Evolutionary conservation across 129 eudicot species (phyloP), one percentile per base, ranked within the genome.

Genomic region (Flaveria bidentis): DNA sequence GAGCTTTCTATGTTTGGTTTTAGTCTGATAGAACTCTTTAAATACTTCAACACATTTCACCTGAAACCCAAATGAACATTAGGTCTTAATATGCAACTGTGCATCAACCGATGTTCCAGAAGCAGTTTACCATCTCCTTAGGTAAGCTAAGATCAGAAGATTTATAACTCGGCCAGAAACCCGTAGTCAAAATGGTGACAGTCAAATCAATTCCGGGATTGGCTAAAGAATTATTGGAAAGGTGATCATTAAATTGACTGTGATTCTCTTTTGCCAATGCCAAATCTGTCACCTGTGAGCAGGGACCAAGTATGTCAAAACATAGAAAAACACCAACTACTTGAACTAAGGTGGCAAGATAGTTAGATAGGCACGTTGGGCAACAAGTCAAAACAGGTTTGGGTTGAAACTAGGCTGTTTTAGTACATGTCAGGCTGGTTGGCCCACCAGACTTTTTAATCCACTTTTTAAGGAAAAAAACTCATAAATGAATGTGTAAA

Each of bases 121-220:
- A 80, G 67, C 57, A 58, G 22, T 79, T 45, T 82, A 93, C 97
- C 97, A 93, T 93, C 78, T 93, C 98, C 62, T 33, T 81, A 28
- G 98, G 92, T 44, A 93, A 91, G 74, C 75, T 82, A 58, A 93
- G 89, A 84, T 93, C 93, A 55, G 86, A 90, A 11, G 96, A 85
- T 67, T 86, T 88, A 64, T 88, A 90, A 79, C 88, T 92, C 2
- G 98, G 98, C 98, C 98, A 92, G 75, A 83, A 92, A 11, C 96
- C 96, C 36, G 96, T 92, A 2, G 98, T 92, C 41, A 90, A 84
- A 47, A 92, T 94, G 20, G 96, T 89, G 49, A 92, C 96, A 3
- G 88, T 89, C 84, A 93, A 80, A 67, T 93, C 98, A 41, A 93
- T 83, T 61, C 98, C 97, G 0, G 91, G 91, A 80, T 30, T 87